Conservation (phyloP, 139 green algal genomes). For the Volvox reticuliferus region DNA sequence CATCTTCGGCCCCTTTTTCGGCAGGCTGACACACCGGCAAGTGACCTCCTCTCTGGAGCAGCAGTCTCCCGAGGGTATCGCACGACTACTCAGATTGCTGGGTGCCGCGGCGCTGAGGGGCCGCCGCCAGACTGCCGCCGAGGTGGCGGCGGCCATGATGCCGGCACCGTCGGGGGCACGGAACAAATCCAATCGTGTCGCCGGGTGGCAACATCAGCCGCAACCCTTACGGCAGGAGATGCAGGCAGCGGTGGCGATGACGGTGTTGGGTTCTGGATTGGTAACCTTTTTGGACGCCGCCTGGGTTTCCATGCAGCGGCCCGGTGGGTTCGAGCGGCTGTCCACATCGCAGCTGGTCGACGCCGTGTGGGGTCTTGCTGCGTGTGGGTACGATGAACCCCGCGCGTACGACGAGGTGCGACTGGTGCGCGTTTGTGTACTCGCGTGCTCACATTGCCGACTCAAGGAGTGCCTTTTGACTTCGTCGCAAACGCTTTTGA, state of each 20-base stretch:
- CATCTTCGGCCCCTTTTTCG: too few relatives aligned
- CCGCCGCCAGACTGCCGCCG: not conserved
- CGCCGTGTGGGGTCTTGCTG: slow-evolving; percentile 12
- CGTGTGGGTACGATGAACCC: slow-evolving; percentile 20
- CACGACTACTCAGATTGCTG: not conserved
- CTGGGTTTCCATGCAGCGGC: not conserved
- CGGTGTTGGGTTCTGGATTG: not conserved
- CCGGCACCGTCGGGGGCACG: not conserved
- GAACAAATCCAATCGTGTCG: too few relatives aligned
- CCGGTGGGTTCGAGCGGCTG: not conserved
- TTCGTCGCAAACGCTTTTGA: too few relatives aligned
- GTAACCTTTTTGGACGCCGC: not conserved
- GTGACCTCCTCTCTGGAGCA: not conserved
- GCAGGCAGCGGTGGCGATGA: not conserved
- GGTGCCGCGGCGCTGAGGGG: not conserved
- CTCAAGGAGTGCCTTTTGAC: too few relatives aligned
- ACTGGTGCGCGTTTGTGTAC: too few relatives aligned
- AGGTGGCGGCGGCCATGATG: too few relatives aligned
- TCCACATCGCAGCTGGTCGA: not conserved
- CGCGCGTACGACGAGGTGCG: slow-evolving; percentile 24
- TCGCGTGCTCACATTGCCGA: too few relatives aligned
- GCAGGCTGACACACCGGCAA: not conserved
- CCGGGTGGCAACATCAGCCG: too few relatives aligned
- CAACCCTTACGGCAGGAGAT: too few relatives aligned
- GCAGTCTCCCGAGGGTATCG: not conserved